Conservation (phyloP, 192 early-diverging fungal species). For the Coemansia sp. region DNA sequence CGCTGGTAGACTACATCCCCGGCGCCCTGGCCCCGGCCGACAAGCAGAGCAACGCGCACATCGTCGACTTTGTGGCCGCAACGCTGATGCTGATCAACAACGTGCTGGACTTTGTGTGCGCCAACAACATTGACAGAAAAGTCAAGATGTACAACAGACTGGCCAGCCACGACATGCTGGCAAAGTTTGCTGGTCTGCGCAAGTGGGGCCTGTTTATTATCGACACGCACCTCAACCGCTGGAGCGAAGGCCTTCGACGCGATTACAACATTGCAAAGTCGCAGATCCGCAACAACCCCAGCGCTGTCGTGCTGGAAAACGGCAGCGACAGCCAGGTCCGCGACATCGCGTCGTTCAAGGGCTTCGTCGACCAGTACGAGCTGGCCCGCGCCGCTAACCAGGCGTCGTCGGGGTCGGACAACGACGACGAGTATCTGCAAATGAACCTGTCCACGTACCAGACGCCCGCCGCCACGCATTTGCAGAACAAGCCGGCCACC, state of each 20-base stretch:
- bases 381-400: conserved; percentile 13
- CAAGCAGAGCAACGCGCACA: conserved; percentile 14
- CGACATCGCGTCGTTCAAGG: conserved; percentile 19
- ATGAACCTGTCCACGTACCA: conserved; percentile 37
- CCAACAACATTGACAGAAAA: conserved; percentile 25
- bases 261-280: conserved; percentile 52
- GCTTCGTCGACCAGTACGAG: conserved; percentile 44
- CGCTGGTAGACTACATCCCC: conserved; percentile 19
- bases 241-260: conserved; percentile 38
- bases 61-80: conserved; percentile 24
- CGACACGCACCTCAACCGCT: conserved; percentile 36
- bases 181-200: conserved; percentile 23
- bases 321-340: conserved; percentile 34
- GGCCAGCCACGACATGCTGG: conserved; percentile 33
- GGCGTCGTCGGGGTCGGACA: conserved; percentile 9
- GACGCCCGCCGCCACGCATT: not conserved
- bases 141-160: conserved; percentile 42
- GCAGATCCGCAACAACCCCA: not conserved
- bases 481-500: conserved; percentile 28
- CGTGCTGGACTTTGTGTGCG: conserved; percentile 20
- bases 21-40: not conserved
- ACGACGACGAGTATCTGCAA: conserved; percentile 30
- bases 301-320: conserved; percentile 19
- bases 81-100: conserved; percentile 30
- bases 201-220: conserved; percentile 25